Evolutionary conservation across 2,329 filamentous ascomycete genomes (phyloP).

Genomic region (Botrytis squamosa): DNA sequence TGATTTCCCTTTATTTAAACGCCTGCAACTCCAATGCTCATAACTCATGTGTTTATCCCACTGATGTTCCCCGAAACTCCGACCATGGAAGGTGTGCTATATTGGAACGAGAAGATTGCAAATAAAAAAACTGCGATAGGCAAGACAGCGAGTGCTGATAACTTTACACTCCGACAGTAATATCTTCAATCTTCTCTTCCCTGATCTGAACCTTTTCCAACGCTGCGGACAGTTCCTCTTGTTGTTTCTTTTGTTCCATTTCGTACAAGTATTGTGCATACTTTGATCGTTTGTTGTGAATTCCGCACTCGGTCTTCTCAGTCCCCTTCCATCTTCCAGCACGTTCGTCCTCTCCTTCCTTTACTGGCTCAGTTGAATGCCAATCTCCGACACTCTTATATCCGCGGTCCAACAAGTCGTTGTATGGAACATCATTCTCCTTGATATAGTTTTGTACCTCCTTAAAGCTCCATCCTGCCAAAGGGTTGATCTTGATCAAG

Average conservation of each 20-base stretch:
- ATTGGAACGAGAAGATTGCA: not conserved
- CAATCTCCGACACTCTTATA: conserved; percentile 99
- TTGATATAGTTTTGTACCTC: conserved; percentile 87
- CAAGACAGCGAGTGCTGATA: conserved; percentile 9
- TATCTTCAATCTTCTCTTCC: conserved; percentile 25
- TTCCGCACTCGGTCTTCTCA: conserved; percentile 94
- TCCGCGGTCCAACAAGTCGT: conserved; percentile 83
- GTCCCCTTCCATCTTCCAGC: conserved; percentile 96
- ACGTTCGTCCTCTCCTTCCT: conserved; percentile 90
- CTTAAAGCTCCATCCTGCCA: conserved; percentile 90
- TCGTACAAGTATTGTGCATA: conserved; percentile 70
- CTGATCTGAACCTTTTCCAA: conserved; percentile 31
- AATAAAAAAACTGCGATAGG: not conserved
- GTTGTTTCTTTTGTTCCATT: conserved; percentile 38
- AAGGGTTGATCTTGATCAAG: conserved; percentile 94
- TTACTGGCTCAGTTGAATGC: conserved; percentile 92
- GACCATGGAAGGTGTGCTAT: not conserved
- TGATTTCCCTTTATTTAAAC: conserved; percentile 13
- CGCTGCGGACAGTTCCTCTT: conserved; percentile 33
- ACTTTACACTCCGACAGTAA: conserved; percentile 15
- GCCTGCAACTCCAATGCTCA: conserved; percentile 20
- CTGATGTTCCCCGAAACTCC: conserved; percentile 7
- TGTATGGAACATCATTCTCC: conserved; percentile 88
- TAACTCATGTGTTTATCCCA: conserved; percentile 14
- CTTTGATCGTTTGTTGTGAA: conserved; percentile 95